These are phyloP conservation scores for Platanus orientalis DNA, from an alignment of 164 flowering plant species.

Conservation along the genomic window DNA sequence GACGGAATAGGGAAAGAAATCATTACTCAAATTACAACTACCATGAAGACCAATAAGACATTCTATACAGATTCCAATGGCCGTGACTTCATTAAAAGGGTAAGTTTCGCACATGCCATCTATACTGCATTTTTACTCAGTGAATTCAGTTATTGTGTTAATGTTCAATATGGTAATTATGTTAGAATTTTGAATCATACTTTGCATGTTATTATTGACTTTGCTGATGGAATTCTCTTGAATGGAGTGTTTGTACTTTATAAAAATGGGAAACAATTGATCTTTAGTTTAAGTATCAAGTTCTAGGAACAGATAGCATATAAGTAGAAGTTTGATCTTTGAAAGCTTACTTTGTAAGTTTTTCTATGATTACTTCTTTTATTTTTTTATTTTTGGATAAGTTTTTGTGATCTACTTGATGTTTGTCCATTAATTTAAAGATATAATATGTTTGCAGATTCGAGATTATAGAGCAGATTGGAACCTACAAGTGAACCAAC, in stretches of 20 bases:
- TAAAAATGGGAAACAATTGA: too few relatives aligned
- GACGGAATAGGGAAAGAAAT: slow-evolving; percentile 89
- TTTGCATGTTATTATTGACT: too few relatives aligned
- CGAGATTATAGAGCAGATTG: slow-evolving; percentile 85
- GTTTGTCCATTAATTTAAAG: neutral
- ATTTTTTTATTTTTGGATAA: too few relatives aligned
- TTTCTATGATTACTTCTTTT: too few relatives aligned
- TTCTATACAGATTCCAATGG: slow-evolving; percentile 96
- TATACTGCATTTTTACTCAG: neutral
- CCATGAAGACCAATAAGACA: slow-evolving; percentile 62
- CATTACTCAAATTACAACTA: slow-evolving; percentile 54
- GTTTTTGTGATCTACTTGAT: too few relatives aligned
- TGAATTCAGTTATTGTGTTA: neutral
- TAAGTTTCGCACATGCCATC: slow-evolving; percentile 21
- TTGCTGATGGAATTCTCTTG: neutral
- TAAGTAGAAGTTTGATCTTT: too few relatives aligned
- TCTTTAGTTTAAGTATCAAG: too few relatives aligned
- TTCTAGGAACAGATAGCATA: too few relatives aligned
- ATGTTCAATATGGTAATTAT: neutral
- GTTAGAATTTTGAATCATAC: too few relatives aligned
- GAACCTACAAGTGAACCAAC: slow-evolving; percentile 82
- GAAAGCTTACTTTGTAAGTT: too few relatives aligned
- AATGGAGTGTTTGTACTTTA: neutral
- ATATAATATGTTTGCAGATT: slow-evolving; percentile 45
- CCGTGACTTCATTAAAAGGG: slow-evolving; percentile 90